phyloP scores from a whole-genome alignment of 192 early-diverging fungal genomes.

The Coemansia biformis region DNA sequence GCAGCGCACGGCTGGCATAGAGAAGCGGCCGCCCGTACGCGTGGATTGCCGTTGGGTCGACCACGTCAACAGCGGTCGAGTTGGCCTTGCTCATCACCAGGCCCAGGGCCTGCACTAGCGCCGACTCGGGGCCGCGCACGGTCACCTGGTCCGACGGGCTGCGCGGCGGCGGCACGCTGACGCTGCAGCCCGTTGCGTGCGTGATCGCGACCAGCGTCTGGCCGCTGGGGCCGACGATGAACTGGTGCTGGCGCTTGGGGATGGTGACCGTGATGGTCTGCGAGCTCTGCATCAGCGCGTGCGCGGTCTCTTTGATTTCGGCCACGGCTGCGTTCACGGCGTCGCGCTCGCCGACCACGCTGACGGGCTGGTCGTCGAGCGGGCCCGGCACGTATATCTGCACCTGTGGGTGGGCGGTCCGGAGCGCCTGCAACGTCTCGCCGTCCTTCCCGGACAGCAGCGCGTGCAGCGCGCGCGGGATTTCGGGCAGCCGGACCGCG shows the following conservation, averaged over 20 bases:
- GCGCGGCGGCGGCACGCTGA: slow-evolving; percentile 69
- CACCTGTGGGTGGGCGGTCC: slow-evolving; percentile 60
- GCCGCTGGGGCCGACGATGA: slow-evolving; percentile 79
- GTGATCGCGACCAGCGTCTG: slow-evolving; percentile 75
- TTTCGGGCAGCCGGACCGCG: slow-evolving; percentile 57
- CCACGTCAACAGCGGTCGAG: slow-evolving; percentile 62
- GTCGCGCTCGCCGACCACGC: slow-evolving; percentile 74
- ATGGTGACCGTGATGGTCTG: slow-evolving; percentile 63
- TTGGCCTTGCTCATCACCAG: slow-evolving; percentile 80
- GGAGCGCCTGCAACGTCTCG: slow-evolving; percentile 49
- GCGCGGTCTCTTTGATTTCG: slow-evolving; percentile 54
- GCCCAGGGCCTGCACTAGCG: slow-evolving; percentile 66
- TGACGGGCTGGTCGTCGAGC: slow-evolving; percentile 50
- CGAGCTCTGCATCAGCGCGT: slow-evolving; percentile 60
- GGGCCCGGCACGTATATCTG: slow-evolving; percentile 75
- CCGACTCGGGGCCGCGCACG: slow-evolving; percentile 72
- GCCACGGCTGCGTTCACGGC: slow-evolving; percentile 63
- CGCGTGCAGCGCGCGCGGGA: slow-evolving; percentile 71
- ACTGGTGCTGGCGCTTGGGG: slow-evolving; percentile 90
- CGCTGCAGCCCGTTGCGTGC: slow-evolving; percentile 79
- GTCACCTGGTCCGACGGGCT: slow-evolving; percentile 69
- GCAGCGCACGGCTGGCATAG: slow-evolving; percentile 63
- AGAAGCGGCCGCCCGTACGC: slow-evolving; percentile 46
- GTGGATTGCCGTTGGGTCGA: slow-evolving; percentile 63
- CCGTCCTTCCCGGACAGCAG: slow-evolving; percentile 79